These are phyloP conservation scores for Peronospora farinosa DNA, from an alignment of 352 stramenopile genomes.

Conservation along the genomic window DNA sequence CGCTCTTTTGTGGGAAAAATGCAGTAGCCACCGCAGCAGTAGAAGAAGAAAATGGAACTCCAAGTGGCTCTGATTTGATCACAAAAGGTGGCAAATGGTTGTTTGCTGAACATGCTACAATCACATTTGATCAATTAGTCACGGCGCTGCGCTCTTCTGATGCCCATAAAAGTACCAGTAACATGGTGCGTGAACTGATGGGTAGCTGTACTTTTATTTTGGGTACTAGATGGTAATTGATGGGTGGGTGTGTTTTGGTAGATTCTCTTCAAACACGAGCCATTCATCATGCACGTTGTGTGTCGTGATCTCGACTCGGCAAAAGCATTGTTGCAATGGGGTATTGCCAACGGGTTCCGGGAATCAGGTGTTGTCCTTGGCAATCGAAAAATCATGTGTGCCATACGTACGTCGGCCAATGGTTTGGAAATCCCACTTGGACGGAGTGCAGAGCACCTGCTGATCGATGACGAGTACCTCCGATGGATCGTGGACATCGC, in stretches of 20 bases:
- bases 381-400: constrained; percentile 87
- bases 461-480: constrained; percentile 68
- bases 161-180: constrained; percentile 33
- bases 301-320: constrained; percentile 74
- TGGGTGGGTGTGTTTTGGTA: constrained; percentile 10
- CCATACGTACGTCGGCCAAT: constrained; percentile 85
- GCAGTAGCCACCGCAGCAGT: no score
- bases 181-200: constrained; percentile 41
- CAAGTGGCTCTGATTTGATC: constrained; percentile 45
- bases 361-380: constrained; percentile 86
- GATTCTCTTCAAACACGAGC: constrained; percentile 87
- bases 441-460: constrained; percentile 33
- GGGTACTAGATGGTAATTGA: not conserved
- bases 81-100: constrained; percentile 89
- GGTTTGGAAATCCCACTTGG: constrained; percentile 84
- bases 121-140: constrained; percentile 68
- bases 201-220: no score
- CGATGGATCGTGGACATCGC: constrained; percentile 67
- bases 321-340: constrained; percentile 78
- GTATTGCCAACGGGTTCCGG: constrained; percentile 74
- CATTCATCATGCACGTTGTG: constrained; percentile 90
- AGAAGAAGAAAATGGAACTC: constrained; percentile 12
- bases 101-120: constrained; percentile 66
- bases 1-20: constrained; percentile 69
- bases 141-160: constrained; percentile 38